Conservation (phyloP, 139 green algal genomes). For the Yamagishiella unicocca region DNA sequence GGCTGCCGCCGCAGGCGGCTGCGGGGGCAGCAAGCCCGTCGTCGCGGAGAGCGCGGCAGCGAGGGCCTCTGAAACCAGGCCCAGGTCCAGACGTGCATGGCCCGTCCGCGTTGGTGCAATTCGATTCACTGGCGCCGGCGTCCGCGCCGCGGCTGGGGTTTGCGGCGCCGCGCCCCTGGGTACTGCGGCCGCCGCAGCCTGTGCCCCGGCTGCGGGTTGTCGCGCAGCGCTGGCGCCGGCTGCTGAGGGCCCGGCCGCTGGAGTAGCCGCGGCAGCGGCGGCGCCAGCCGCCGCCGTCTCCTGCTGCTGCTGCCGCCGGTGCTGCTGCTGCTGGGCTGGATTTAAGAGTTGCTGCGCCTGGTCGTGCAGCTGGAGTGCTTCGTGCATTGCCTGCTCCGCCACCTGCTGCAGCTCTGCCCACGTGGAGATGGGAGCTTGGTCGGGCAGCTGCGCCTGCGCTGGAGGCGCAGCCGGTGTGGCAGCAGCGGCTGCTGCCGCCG, state of each 20-base stretch:
- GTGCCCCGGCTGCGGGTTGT: background rate
- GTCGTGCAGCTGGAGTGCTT: background rate
- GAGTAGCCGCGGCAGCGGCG: background rate
- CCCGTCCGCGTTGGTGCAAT: background rate
- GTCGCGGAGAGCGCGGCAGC: background rate
- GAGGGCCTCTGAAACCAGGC: conserved; percentile 16
- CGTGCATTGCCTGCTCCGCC: background rate
- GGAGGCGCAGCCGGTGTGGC: background rate
- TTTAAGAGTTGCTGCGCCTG: background rate
- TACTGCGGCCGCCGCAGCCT: background rate
- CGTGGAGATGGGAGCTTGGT: too few species aligned
- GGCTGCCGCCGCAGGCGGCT: background rate
- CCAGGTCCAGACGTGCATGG: conserved; percentile 31
- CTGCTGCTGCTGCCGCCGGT: background rate
- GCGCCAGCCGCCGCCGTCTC: background rate
- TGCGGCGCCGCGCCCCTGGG: conserved; percentile 24
- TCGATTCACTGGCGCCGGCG: background rate
- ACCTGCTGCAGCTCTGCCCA: background rate
- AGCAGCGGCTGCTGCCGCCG: background rate
- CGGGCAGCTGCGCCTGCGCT: background rate
- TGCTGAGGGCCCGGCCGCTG: background rate
- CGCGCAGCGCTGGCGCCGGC: background rate
- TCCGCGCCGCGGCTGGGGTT: background rate
- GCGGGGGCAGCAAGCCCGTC: background rate
- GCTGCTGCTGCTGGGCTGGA: background rate